Evolutionary conservation across 306 rosid genomes (phyloP).

Genomic region (Senna tora): DNA sequence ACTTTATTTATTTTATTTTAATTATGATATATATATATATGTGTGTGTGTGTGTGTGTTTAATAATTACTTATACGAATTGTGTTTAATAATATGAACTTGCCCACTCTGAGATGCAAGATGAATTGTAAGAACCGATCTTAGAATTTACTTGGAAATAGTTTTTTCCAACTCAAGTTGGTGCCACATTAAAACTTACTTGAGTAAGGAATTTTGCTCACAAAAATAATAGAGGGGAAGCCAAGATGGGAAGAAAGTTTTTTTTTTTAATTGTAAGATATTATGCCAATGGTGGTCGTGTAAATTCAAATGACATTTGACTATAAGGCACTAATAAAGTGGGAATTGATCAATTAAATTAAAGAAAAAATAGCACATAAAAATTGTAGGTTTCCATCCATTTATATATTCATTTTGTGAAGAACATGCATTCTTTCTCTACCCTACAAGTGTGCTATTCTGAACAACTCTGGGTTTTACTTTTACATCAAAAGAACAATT

Average conservation of each 20-base stretch:
- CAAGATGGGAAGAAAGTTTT: not conserved
- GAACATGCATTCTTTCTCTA: not conserved
- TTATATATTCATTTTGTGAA: not conserved
- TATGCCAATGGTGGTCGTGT: no score
- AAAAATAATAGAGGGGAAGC: not conserved
- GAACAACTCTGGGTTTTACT: not conserved
- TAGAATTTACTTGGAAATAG: not conserved
- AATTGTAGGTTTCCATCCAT: not conserved
- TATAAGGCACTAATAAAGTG: no score
- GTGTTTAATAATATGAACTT: no score
- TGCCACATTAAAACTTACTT: not conserved
- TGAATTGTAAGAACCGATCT: no score
- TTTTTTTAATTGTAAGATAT: not conserved
- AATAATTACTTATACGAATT: no score
- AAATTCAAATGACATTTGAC: no score
- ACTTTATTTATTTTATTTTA: no score
- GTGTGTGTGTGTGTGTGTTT: no score
- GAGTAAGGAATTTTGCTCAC: no score
- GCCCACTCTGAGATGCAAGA: no score
- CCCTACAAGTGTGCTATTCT: not conserved
- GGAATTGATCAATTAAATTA: no score
- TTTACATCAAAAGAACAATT: not conserved
- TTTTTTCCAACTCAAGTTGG: conserved; percentile 48
- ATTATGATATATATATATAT: no score
- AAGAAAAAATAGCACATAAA: not conserved